Conservation (phyloP, 192 early-diverging fungal species). For the Coemansia furcata region DNA sequence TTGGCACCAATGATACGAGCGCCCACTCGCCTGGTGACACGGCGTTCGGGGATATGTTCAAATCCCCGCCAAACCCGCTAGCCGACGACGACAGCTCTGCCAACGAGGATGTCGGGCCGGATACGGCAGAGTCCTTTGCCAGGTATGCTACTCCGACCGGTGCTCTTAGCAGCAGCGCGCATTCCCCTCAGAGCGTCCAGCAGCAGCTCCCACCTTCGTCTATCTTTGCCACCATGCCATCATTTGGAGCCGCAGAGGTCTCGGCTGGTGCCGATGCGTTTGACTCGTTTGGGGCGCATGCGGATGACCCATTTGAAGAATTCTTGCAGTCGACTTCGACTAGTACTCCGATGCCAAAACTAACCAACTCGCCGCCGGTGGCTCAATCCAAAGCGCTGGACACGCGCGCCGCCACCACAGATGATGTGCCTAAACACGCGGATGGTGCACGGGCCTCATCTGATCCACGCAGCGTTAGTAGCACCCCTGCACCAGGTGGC, state of each 20-base stretch:
- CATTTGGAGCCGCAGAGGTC: conserved; percentile 1
- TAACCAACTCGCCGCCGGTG: background rate
- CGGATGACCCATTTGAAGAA: conserved; percentile 47
- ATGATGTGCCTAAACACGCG: background rate
- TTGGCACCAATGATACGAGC: conserved; percentile 33
- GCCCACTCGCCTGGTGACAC: conserved; percentile 14
- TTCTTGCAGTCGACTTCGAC: conserved; percentile 30
- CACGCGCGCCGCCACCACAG: background rate
- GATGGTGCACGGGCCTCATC: conserved; percentile 12
- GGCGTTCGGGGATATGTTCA: conserved; percentile 19
- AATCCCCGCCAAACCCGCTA: conserved; percentile 9
- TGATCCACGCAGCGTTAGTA: conserved; percentile 44
- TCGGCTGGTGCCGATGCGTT: conserved; percentile 24
- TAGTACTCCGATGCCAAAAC: background rate
- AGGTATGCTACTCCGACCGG: background rate
- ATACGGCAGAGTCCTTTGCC: conserved; percentile 13
- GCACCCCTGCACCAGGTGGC: conserved; percentile 39
- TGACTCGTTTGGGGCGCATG: conserved; percentile 46
- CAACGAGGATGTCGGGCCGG: background rate
- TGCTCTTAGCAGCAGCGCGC: background rate
- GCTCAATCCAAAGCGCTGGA: background rate
- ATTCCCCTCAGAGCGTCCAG: background rate
- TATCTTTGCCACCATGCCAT: conserved; percentile 23
- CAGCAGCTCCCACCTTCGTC: conserved; percentile 15
- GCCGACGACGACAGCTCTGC: background rate